Conservation (phyloP, 306 rosid species). For the Gastrolobium villosum region DNA sequence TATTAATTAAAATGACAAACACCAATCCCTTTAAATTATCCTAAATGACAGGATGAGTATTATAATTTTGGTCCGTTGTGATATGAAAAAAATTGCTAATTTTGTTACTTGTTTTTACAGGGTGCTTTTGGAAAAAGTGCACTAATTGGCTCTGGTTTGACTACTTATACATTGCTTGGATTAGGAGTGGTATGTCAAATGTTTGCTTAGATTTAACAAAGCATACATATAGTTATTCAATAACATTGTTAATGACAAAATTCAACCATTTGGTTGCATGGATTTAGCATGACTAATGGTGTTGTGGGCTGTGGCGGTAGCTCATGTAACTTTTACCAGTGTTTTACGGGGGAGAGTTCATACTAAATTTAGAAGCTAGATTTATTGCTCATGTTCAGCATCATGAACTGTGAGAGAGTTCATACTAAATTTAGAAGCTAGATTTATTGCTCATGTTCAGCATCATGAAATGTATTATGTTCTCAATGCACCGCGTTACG, state of each 20-base stretch:
- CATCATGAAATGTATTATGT: neutral
- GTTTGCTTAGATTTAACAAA: conserved; percentile 38
- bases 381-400: too few species aligned
- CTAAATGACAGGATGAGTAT: conserved; percentile 7
- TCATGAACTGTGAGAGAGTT: too few species aligned
- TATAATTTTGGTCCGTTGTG: neutral
- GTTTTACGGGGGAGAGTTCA: neutral
- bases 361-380: too few species aligned
- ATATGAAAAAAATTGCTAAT: conserved; percentile 33
- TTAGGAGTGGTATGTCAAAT: conserved; percentile 80
- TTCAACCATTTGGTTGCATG: conserved; percentile 11
- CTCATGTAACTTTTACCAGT: neutral
- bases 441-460: neutral
- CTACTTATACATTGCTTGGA: conserved; percentile 90
- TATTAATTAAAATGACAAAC: too few species aligned
- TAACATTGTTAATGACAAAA: conserved; percentile 5
- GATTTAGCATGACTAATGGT: neutral
- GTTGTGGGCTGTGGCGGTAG: conserved; percentile 9
- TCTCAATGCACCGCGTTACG: neutral
- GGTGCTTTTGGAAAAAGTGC: conserved; percentile 95
- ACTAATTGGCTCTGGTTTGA: conserved; percentile 74
- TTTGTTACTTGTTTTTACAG: conserved; percentile 55
- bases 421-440: too few species aligned
- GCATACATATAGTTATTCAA: neutral
- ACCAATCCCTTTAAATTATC: conserved; percentile 15